Conservation (phyloP, 805 yeast species). For the Candida sphagnicola region DNA sequence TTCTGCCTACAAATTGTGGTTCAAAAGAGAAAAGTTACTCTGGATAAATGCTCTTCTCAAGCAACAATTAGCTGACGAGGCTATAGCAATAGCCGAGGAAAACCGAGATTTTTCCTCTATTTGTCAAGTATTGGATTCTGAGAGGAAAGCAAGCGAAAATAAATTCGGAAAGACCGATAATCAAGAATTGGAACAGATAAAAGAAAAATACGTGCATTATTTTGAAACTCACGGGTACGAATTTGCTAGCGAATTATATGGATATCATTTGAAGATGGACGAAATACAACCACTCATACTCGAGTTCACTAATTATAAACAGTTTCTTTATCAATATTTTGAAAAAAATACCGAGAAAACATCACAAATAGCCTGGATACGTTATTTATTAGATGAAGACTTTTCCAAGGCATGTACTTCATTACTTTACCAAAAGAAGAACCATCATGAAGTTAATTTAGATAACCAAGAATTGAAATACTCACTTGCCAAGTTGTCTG, state of each 20-base stretch:
- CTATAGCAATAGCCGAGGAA: slow-evolving; percentile 59
- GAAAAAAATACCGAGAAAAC: slow-evolving; percentile 35
- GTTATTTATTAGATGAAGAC: slow-evolving; percentile 49
- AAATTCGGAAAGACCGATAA: slow-evolving; percentile 12
- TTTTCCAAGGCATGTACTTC: slow-evolving; percentile 48
- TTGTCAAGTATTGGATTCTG: slow-evolving; percentile 44
- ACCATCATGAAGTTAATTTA: slow-evolving; percentile 15
- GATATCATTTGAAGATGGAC: slow-evolving; percentile 50
- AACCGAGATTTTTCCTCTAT: slow-evolving; percentile 65
- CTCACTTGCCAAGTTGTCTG: slow-evolving; percentile 69
- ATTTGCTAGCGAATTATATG: slow-evolving; percentile 65
- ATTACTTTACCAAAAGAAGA: slow-evolving; percentile 22
- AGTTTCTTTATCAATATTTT: slow-evolving; percentile 51
- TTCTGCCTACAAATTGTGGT: slow-evolving; percentile 30
- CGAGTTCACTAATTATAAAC: slow-evolving; percentile 51
- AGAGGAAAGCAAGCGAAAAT: slow-evolving; percentile 19
- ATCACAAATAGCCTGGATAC: slow-evolving; percentile 68
- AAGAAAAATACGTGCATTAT: slow-evolving; percentile 41
- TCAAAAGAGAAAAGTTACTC: slow-evolving; percentile 20
- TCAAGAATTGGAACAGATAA: slow-evolving; percentile 12
- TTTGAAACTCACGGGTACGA: slow-evolving; percentile 60
- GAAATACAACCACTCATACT: slow-evolving; percentile 52
- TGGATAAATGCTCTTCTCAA: slow-evolving; percentile 63
- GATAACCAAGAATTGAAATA: slow-evolving; percentile 52
- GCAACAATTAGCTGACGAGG: slow-evolving; percentile 48